Evolutionary conservation across 768 basidiomycete genomes (phyloP).

Genomic region (Trametes cingulata): DNA sequence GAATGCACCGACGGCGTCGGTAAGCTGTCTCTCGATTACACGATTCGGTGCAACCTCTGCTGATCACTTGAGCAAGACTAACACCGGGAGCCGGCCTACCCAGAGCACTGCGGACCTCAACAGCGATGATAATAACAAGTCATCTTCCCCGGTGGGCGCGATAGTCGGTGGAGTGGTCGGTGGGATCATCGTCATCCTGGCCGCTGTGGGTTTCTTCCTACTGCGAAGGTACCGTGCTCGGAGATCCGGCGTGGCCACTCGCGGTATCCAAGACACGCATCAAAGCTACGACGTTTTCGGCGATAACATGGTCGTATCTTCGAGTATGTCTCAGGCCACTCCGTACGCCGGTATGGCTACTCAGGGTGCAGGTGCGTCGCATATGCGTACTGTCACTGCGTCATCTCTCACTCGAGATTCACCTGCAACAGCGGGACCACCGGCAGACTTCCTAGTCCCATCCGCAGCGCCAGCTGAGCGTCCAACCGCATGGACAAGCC

Average conservation of each 20-base stretch:
- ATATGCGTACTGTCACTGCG: too few species aligned
- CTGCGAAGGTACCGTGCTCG: background rate
- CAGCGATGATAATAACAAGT: background rate
- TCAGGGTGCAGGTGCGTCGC: background rate
- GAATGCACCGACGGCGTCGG: background rate
- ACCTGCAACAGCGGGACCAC: background rate
- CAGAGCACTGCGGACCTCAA: background rate
- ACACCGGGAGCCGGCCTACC: background rate
- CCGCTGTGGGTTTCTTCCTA: background rate
- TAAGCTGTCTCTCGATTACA: background rate
- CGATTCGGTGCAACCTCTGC: too few species aligned
- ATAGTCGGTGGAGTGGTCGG: conserved; percentile 10
- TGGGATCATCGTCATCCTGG: background rate
- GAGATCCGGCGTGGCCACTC: background rate
- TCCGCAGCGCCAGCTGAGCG: too few species aligned
- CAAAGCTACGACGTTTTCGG: background rate
- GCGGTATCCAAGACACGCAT: background rate
- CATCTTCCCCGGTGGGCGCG: background rate
- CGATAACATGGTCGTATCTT: background rate
- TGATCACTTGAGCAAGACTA: too few species aligned
- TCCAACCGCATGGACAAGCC: too few species aligned
- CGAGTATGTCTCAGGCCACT: background rate
- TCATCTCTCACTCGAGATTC: background rate
- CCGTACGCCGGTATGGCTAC: background rate
- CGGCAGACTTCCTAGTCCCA: too few species aligned